Percentiles rank a stretch among this genome's conserved stretches.
Conservation (phyloP, 2,329 filamentous ascomycete genomes). For the Fusarium drepaniforme region DNA sequence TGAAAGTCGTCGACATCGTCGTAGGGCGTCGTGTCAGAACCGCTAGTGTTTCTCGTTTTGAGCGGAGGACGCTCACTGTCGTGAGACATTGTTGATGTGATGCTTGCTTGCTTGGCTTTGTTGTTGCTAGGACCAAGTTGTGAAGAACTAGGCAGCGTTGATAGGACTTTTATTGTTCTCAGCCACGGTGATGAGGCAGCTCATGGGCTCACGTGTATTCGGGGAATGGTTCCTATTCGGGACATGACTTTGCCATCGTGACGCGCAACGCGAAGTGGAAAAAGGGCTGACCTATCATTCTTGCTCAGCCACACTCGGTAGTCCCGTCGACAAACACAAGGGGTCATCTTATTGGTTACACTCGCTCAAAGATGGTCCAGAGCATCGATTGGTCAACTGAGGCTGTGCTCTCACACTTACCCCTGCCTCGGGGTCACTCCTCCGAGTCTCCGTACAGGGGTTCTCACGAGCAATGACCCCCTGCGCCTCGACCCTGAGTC, state of each 20-base stretch:
- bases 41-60: neutral
- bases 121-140: neutral
- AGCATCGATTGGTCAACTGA: neutral
- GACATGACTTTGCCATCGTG: neutral
- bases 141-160: neutral
- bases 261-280: conserved; percentile 2
- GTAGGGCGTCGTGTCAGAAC: neutral
- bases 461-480: neutral
- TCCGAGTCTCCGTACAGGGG: neutral
- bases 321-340: neutral
- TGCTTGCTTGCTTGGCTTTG: neutral
- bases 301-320: neutral
- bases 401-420: neutral
- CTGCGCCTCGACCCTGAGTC: neutral
- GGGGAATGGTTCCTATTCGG: neutral
- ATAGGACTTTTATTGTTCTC: neutral
- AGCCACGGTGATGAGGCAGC: conserved; percentile 1
- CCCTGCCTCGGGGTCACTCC: neutral
- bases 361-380: neutral
- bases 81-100: neutral
- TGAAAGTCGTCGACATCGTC: conserved; percentile 1
- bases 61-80: neutral
- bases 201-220: neutral
- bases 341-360: neutral
- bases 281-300: conserved; percentile 2